Percentiles rank a stretch among this genome's conserved stretches.
Evolutionary conservation across 2,329 filamentous ascomycete species (phyloP).

Genomic region (Nigrospora osmanthi): DNA sequence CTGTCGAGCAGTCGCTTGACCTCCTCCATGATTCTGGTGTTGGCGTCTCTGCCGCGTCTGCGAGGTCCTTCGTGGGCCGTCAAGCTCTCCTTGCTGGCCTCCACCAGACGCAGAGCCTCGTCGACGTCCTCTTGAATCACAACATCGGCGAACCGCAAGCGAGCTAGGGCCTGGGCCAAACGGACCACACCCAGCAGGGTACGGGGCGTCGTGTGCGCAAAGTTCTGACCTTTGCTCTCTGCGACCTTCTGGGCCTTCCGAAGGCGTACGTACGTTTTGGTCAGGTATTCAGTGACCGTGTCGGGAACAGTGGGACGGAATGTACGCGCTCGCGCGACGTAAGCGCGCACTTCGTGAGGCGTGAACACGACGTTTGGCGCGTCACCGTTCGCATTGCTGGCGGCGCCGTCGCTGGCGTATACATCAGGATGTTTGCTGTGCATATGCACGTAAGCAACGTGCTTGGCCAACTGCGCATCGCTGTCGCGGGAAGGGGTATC

Average conservation of each 20-base stretch:
- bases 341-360: slow-evolving; percentile 89
- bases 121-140: slow-evolving; percentile 93
- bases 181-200: slow-evolving; percentile 89
- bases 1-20: slow-evolving; percentile 82
- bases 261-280: slow-evolving; percentile 92
- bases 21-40: slow-evolving; percentile 89
- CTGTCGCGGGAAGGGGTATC: slow-evolving; percentile 85
- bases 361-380: slow-evolving; percentile 65
- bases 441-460: slow-evolving; percentile 97
- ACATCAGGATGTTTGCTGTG: slow-evolving; percentile 85
- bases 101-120: slow-evolving; percentile 82
- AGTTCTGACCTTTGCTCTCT: slow-evolving; percentile 84
- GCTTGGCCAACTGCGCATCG: slow-evolving; percentile 88
- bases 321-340: slow-evolving; percentile 85
- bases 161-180: slow-evolving; percentile 86
- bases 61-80: slow-evolving; percentile 57
- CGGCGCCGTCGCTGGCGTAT: slow-evolving; percentile 30
- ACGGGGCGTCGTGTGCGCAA: slow-evolving; percentile 88
- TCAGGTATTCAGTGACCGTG: slow-evolving; percentile 88
- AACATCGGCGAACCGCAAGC: slow-evolving; percentile 77
- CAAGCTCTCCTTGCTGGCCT: slow-evolving; percentile 88
- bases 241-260: slow-evolving; percentile 87
- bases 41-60: slow-evolving; percentile 67
- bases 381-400: slow-evolving; percentile 17
- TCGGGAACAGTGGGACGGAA: slow-evolving; percentile 83